A percentile compares a stretch with the other conserved stretches of the same genome.
Evolutionary conservation across 345 rosid species (phyloP).

Genomic region (Luvunga scandens): DNA sequence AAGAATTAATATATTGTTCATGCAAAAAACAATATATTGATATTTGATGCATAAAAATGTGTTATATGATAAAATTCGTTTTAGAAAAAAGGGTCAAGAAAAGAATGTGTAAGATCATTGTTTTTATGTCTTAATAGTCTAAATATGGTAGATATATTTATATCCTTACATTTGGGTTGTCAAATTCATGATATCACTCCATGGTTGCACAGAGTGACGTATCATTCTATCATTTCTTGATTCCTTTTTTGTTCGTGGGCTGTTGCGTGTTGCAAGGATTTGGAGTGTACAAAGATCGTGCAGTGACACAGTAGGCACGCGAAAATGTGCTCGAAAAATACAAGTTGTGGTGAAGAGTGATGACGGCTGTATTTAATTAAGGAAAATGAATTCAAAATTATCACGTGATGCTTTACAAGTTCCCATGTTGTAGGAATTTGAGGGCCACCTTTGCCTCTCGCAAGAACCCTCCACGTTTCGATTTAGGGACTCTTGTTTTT

Average conservation of each 20-base stretch:
- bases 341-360: neutral
- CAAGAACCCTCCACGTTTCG: too few relatives aligned
- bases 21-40: too few relatives aligned
- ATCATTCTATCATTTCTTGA: neutral
- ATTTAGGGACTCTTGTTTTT: neutral
- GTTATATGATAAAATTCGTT: too few relatives aligned
- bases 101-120: too few relatives aligned
- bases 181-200: neutral
- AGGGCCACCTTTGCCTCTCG: neutral
- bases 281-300: too few relatives aligned
- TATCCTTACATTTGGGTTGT: too few relatives aligned
- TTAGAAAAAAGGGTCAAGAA: too few relatives aligned
- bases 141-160: too few relatives aligned
- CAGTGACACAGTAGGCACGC: neutral
- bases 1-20: too few relatives aligned
- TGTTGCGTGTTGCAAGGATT: too few relatives aligned
- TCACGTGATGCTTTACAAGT: neutral
- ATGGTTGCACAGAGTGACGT: neutral
- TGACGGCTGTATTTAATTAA: neutral
- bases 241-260: neutral
- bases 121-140: too few relatives aligned
- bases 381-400: neutral
- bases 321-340: conserved; percentile 1
- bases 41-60: too few relatives aligned
- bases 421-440: conserved; percentile 4